These are phyloP conservation scores for Trypanosoma cruzi DNA, from an alignment of 208 protist genomes.

Conservation along the genomic window DNA sequence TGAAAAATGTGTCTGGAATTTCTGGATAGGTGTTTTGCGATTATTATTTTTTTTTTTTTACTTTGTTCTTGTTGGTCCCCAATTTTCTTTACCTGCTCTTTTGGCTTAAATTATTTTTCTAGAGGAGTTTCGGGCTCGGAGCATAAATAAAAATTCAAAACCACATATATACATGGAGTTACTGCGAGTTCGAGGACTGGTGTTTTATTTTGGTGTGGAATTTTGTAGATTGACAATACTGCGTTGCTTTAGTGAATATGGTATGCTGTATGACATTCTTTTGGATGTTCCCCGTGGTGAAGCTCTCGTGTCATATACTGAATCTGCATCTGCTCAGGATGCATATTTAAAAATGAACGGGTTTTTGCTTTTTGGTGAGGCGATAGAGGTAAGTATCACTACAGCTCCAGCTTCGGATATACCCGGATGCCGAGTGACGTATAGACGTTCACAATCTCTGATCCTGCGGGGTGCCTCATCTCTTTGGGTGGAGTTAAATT, in stretches of 20 bases:
- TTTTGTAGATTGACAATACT: constrained; percentile 58
- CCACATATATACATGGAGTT: constrained; percentile 45
- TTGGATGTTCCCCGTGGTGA: constrained; percentile 45
- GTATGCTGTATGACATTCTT: constrained; percentile 61
- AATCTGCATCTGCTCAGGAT: constrained; percentile 64
- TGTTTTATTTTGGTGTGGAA: constrained; percentile 56
- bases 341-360: constrained; percentile 69
- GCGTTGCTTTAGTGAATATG: constrained; percentile 41
- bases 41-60: constrained; percentile 5
- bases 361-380: constrained; percentile 56
- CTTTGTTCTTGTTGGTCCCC: constrained; percentile 24
- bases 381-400: constrained; percentile 47
- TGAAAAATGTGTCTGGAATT: neutral
- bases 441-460: constrained; percentile 38
- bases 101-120: neutral
- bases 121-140: neutral
- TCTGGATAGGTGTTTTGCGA: neutral
- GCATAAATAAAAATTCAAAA: neutral
- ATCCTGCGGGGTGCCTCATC: constrained; percentile 55
- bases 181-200: constrained; percentile 46
- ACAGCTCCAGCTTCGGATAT: constrained; percentile 46
- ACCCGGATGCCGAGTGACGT: constrained; percentile 56
- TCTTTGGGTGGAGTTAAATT: constrained; percentile 51
- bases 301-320: constrained; percentile 54
- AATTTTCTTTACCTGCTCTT: neutral